Evolutionary conservation across 1,139 yeast genomes (phyloP), one percentile per base, ranked within the genome.

Genomic region (Yamadazyma buinensis): DNA sequence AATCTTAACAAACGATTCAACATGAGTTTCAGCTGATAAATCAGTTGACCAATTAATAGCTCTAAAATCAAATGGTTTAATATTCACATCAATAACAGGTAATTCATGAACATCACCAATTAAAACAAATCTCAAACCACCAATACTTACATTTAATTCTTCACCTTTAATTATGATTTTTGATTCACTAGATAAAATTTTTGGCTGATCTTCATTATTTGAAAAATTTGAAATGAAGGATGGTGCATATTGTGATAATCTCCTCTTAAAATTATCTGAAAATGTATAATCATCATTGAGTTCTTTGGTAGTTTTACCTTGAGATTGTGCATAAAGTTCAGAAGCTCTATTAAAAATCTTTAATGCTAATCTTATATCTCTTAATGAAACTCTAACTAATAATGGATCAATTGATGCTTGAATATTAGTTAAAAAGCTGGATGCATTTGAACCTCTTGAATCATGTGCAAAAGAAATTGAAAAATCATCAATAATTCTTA

Each of bases 61-160:
- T 28, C 66, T 66, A 1, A 83, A 59, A 14, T 78, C 77, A 56
- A 92, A 88, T 1, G 95, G 84, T 42, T 80, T 75, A 6, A 90
- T 68, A 39, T 77, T 77, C 73, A 87, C 67, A 59, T 94, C 98
- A 13, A 88, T 52, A 28, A 92, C 84, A 0, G 99, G 98, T 41
- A 94, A 69, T 55, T 92, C 98, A 53, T 92, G 95, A 31, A 87
- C 83, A 56, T 87, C 95, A 48, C 97, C 98, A 48, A 94, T 87
- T 32, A 92, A 64, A 2, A 94, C 95, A 41, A 92, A 64, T 43
- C 98, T 72, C 41, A 87, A 55, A 0, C 98, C 98, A 15, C 87
- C 94, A 44, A 88, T 61, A 33, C 78, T 78, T 1, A 84, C 84
- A 32, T 61, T 68, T 36, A 92, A 58, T 32, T 77, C 80, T 56